Base-by-base conservation (phyloP, 1,284 basidiomycete genomes). In the Caloboletus firmus region DNA sequence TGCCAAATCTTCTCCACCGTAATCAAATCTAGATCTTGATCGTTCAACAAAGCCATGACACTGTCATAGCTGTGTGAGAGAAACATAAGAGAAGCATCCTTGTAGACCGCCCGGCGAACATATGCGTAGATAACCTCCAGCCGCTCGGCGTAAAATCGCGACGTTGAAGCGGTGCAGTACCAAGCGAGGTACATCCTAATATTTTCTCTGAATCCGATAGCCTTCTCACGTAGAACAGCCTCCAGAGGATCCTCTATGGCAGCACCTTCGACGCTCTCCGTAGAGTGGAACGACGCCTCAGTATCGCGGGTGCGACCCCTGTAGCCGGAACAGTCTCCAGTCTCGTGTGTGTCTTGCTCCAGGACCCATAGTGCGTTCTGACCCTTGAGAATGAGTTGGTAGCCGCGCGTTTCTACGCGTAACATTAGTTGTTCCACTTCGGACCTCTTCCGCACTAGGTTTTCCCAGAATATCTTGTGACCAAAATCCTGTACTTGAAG, bases 291-390 rank as follows among this genome's bases (percentile, higher is more conserved):
- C n/a, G 57, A 46, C 3, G 51, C 26, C 11, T 50, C 50, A 8
- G 41, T 13, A 15, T 22, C 31, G 36, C 55, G 41, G 13, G 63
- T 32, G n/a, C 57, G 48, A 31, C 65, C 52, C 5, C 58, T 58
- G 37, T 70, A 61, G 10, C 59, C 57, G 20, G 60, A 59, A 42
- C 72, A 73, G 4, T 65, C 61, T 15, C 36, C 52, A 15, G 52
- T 18, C 50, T 52, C 59, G 36, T 49, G 54, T 5, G 32, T 44
- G 26, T 64, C 59, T 35, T 44, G 43, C 3, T 67, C 65, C 18
- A 73, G 60, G 22, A 73, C 72, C 70, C 72, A 74, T 6, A 68
- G 48, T 4, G 72, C 72, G 32, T 72, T 66, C 49, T 72, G 68
- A 4, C 57, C 50, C 24, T 55, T 55, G 37, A 72, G 64, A 18